Evolutionary conservation across 2,329 filamentous ascomycete genomes (phyloP), one percentile per base, ranked within the genome.

Genomic region (Ophiostoma sp.): DNA sequence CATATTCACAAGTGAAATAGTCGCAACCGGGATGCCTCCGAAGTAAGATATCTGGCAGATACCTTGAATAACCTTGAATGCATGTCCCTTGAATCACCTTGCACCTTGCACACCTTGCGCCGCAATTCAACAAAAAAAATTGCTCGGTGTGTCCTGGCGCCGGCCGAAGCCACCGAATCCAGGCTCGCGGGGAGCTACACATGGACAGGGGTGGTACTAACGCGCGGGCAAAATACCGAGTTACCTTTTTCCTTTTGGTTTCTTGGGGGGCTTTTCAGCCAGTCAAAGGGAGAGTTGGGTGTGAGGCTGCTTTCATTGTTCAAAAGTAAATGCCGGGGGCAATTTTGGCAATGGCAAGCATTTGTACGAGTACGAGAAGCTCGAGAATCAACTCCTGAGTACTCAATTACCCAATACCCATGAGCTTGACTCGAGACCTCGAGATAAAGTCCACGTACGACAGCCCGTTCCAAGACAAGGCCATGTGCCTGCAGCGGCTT

Each of bases 121-220:
- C n/a, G 36, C 36, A 25, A 64, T 25, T 39, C 19, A 64, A 22
- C 2, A 33, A 61, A 25, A 28, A n/a, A 39, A 19, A 45, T 9
- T 19, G 42, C 12, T 68, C 63, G 39, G 39, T 68, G 39, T 66
- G 61, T 22, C 45, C 66, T 55, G 45, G 68, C 15, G 68, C 39
- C 68, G 11, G 28, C 68, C 48, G 9, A 25, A 28, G 50, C 42
- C 42, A 68, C 39, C 63, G 39, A 68, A 68, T 50, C 63, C 66
- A 69, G 31, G 66, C 45, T 39, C 19, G 66, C 5, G 45, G 66
- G 66, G 66, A 25, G 66, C 64, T 52, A 31, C 25, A 17, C 31
- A 36, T 39, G 45, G 64, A 55, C 31, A 39, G 28, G 48, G 28
- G 59, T 69, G 31, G 69, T 12, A 15, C 31, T 15, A 25, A 8